Conservation (phyloP, 208 protist species). For the Leptomonas pyrrhocoris region DNA sequence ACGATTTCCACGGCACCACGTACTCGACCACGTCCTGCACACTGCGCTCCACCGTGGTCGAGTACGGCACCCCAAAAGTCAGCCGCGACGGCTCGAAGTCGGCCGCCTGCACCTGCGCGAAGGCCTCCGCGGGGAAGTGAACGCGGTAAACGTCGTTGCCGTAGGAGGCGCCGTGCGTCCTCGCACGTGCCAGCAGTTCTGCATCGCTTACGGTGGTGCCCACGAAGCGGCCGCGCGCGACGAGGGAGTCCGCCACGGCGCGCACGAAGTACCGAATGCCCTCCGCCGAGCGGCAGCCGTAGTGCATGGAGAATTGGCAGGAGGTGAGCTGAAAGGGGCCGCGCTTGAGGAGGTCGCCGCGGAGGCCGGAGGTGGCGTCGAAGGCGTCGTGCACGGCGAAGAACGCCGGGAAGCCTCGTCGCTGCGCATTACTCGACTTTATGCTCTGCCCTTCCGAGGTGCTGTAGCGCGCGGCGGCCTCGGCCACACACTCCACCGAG, state of each 20-base stretch:
- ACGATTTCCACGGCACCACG: constrained; percentile 67
- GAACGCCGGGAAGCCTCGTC: constrained; percentile 55
- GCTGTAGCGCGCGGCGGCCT: constrained; percentile 74
- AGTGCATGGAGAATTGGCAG: constrained; percentile 89
- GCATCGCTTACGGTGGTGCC: constrained; percentile 77
- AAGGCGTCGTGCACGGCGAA: constrained; percentile 79
- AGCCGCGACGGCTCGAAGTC: constrained; percentile 7
- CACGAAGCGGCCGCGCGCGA: constrained; percentile 62
- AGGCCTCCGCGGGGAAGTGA: too few species aligned
- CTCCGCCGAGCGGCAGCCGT: constrained; percentile 55
- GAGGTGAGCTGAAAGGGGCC: constrained; percentile 57
- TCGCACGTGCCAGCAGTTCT: constrained; percentile 40
- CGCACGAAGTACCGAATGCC: constrained; percentile 51
- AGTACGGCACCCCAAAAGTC: constrained; percentile 67
- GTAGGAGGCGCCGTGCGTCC: constrained; percentile 44
- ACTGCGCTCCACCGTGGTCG: constrained; percentile 60
- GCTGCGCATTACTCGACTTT: constrained; percentile 38
- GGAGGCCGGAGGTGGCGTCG: too few species aligned
- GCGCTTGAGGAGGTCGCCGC: constrained; percentile 29
- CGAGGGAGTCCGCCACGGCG: constrained; percentile 46
- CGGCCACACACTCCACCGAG: constrained; percentile 70
- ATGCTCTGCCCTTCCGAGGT: constrained; percentile 65
- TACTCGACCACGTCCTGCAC: constrained; percentile 75
- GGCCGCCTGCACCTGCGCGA: constrained; percentile 19
- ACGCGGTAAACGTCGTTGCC: constrained; percentile 58